Evolutionary conservation across 225 moss, liverwort and hornwort species (phyloP).

Genomic region (Physcomitrium patens): DNA sequence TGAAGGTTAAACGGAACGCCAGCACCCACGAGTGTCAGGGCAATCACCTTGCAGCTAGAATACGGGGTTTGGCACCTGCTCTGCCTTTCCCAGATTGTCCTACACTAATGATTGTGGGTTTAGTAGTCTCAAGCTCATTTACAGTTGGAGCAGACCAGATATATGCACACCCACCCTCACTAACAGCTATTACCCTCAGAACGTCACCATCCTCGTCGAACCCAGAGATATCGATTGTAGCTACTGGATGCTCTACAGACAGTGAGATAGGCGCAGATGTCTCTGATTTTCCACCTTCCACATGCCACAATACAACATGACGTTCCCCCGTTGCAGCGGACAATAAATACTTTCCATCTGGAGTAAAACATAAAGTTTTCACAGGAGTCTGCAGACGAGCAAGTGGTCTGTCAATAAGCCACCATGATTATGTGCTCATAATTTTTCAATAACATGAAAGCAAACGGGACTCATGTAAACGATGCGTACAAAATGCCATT

Average conservation of each 20-base stretch:
- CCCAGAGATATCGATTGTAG: constrained; percentile 64
- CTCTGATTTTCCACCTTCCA: constrained; percentile 59
- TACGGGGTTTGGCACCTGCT: constrained; percentile 39
- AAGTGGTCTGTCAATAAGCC: constrained; percentile 19
- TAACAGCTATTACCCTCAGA: constrained; percentile 70
- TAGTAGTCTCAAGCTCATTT: constrained; percentile 61
- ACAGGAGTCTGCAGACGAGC: constrained; percentile 62
- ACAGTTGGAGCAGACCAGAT: constrained; percentile 70
- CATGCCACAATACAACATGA: constrained; percentile 79
- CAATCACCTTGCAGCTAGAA: constrained; percentile 68
- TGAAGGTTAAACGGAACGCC: constrained; percentile 6
- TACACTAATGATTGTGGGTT: constrained; percentile 60
- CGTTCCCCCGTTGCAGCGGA: constrained; percentile 84
- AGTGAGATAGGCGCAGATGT: constrained; percentile 57
- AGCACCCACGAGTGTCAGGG: neutral
- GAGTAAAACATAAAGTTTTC: constrained; percentile 70
- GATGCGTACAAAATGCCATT: neutral
- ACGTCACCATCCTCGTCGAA: constrained; percentile 47
- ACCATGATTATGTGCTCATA: neutral
- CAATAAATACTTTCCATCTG: constrained; percentile 74
- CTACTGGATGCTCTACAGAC: constrained; percentile 78
- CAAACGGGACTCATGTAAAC: neutral
- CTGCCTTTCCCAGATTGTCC: constrained; percentile 41
- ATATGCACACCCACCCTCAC: constrained; percentile 75
- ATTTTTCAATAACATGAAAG: neutral